A percentile compares a stretch with the other conserved stretches of the same genome.
Conservation (phyloP, 2,329 filamentous ascomycete species). For the Esteya vermicola region DNA sequence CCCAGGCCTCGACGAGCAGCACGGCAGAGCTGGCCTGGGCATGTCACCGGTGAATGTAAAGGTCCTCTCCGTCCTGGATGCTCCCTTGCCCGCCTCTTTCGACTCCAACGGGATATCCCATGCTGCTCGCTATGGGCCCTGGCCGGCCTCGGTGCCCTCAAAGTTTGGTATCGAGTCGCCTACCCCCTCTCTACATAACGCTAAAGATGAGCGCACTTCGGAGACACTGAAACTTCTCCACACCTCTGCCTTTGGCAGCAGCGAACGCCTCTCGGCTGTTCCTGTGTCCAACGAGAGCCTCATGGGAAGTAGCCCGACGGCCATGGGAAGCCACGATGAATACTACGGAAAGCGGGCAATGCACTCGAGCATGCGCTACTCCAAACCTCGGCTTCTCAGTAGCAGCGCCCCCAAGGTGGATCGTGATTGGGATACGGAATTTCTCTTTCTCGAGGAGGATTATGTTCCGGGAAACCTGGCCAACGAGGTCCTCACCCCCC, state of each 20-base stretch:
- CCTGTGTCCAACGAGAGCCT: constrained; percentile 18
- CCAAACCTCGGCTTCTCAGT: constrained; percentile 55
- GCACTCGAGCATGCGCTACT: constrained; percentile 48
- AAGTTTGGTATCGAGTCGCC: constrained; percentile 84
- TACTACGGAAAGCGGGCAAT: constrained; percentile 58
- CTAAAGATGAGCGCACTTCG: constrained; percentile 44
- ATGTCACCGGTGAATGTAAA: constrained; percentile 62
- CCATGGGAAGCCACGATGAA: constrained; percentile 36
- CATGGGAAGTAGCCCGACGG: constrained; percentile 27
- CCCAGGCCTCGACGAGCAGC: constrained; percentile 33
- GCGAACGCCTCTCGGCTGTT: constrained; percentile 40
- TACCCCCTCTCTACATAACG: constrained; percentile 54
- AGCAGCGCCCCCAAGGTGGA: constrained; percentile 48
- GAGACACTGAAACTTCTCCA: constrained; percentile 51
- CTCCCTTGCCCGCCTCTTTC: constrained; percentile 83
- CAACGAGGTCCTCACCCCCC: constrained; percentile 49
- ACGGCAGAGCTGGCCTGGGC: constrained; percentile 49
- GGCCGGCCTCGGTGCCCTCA: constrained; percentile 83
- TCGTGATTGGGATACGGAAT: constrained; percentile 50
- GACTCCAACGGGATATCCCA: constrained; percentile 92
- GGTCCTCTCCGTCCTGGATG: constrained; percentile 79
- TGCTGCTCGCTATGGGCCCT: constrained; percentile 76
- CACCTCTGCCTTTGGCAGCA: constrained; percentile 53
- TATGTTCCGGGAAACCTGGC: constrained; percentile 61
- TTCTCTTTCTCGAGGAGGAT: constrained; percentile 72